Base-by-base conservation (phyloP, 2,329 filamentous ascomycete genomes). In the Akanthomyces uredinophilus region DNA sequence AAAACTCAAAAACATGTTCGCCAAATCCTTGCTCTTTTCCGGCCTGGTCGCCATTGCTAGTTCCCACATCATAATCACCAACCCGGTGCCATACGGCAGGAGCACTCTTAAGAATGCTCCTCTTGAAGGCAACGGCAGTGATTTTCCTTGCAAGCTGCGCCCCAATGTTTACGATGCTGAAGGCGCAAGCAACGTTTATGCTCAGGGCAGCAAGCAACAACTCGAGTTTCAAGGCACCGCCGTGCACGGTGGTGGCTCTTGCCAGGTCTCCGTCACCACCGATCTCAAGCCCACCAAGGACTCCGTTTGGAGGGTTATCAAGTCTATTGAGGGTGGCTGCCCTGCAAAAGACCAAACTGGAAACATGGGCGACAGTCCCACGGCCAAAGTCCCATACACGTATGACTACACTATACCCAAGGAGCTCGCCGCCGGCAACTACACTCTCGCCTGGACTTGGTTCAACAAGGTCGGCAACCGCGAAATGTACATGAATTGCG, bases 401-500 rank as follows among this genome's bases (percentile, higher is more conserved):
- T 95, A 90, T 74, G 77, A 84, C 35, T 96, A 88, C 77, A 83
- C 77, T 0, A 85, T 97, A 6, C 94, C 93, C 0, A 73, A 81
- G 0, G 84, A 87, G 24, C 82, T 97, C 52, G 85, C 87, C 10
- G 78, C 87, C 1, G 95, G 94, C 4, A 83, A 92, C 46, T 93
- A 90, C 29, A 90, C 87, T 0, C 80, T 98, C 5, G 91, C 91
- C 0, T 98, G 93, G 92, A 92, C 92, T 0, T 98, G 95, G 95
- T 86, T 96, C 76, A 98, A 98, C 80, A 89, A 89, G 64, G 71
- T 96, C 11, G 95, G 95, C 3, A 96, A 96, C 78, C 88, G 93
- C 1, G 95, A 98, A 73, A 92, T 96, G 83, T 97, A 98, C 82
- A 96, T 96, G 92, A 96, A 96, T 82, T 99, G 94, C 68, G 91